A percentile compares a stretch with the other conserved stretches of the same genome.
These are phyloP conservation scores for Apium graveolens DNA, from an alignment of 129 eudicot genomes.

Conservation along the genomic window DNA sequence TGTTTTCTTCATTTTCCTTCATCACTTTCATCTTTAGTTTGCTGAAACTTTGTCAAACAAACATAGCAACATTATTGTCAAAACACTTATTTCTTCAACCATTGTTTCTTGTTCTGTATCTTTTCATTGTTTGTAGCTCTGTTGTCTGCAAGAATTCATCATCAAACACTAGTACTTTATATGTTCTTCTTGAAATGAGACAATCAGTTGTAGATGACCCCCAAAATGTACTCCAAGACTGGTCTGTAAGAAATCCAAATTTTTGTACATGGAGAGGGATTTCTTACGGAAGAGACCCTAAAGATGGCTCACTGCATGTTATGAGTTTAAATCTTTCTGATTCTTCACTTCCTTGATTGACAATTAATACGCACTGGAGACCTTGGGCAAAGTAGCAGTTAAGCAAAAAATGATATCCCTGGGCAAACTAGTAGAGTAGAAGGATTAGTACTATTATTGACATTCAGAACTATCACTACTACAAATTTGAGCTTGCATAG, in stretches of 20 bases:
- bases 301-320: slow-evolving; percentile 25
- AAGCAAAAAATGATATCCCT: no score
- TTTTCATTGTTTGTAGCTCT: not conserved
- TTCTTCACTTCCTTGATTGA: slow-evolving; percentile 49
- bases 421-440: no score
- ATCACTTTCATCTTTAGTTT: slow-evolving; percentile 1
- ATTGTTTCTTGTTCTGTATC: slow-evolving; percentile 13
- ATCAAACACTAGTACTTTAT: slow-evolving; percentile 12
- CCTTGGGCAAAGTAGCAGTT: no score
- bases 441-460: no score
- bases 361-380: no score
- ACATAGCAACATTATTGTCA: slow-evolving; percentile 19
- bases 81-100: not conserved
- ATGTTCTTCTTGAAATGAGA: slow-evolving; percentile 51
- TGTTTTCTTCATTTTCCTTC: not conserved
- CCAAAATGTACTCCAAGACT: slow-evolving; percentile 38
- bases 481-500: no score
- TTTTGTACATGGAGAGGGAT: slow-evolving; percentile 76
- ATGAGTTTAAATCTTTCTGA: slow-evolving; percentile 54
- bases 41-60: not conserved
- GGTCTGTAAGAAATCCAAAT: slow-evolving; percentile 51
- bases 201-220: slow-evolving; percentile 52
- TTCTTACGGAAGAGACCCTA: slow-evolving; percentile 29
- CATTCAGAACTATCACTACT: no score
- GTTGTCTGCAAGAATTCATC: slow-evolving; percentile 18